Evolutionary conservation across 768 basidiomycete species (phyloP), one percentile per base, ranked within the genome.

Genomic region (Auriculariales sp.): DNA sequence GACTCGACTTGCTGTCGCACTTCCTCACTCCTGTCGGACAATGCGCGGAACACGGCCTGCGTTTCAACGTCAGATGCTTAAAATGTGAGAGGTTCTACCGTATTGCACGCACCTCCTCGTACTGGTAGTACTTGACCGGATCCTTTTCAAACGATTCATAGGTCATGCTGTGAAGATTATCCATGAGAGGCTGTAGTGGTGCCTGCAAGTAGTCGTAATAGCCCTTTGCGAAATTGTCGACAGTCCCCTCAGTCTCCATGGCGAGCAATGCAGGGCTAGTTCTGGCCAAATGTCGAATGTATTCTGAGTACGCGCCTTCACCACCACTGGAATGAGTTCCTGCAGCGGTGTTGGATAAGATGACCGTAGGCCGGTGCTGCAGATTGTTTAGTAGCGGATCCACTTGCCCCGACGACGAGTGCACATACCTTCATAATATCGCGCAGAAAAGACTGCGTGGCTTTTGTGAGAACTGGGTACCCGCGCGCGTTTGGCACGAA

Each of bases 81-180:
- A 19, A 29, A 22, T 5, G 19, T 28, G 39, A 32, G 27, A 19
- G 22, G 7, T 22, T 48, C 30, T 48, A 28, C 22, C 2, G 14
- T 9, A 27, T 19, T 14, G 14, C n/a, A 49, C 56, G 29, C 28
- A 83, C 88, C 73, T 94, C 87, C 68, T 99, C 95, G 62, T 99
- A 99, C 58, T 89, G 82, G 50, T 74, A 65, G 62, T 99, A 99
- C 64, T 99, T 99, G 53, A 98, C 81, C 3, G 95, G 94, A 68
- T 98, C 95, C 62, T 91, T 79, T 60, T 99, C 95, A 59, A 99
- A 99, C 2, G 89, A 91, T 61, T 98, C 91, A 64, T 99, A 99
- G 10, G 92, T 97, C 55, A 83, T 77, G 57, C 90, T 93, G 60
- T 88, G 89, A 49, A 99, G 66, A 65, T 99, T 93, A 59, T 99